These are phyloP conservation scores for Fusarium sp. DNA, from an alignment of 2,329 filamentous ascomycete genomes.

Conservation along the genomic window DNA sequence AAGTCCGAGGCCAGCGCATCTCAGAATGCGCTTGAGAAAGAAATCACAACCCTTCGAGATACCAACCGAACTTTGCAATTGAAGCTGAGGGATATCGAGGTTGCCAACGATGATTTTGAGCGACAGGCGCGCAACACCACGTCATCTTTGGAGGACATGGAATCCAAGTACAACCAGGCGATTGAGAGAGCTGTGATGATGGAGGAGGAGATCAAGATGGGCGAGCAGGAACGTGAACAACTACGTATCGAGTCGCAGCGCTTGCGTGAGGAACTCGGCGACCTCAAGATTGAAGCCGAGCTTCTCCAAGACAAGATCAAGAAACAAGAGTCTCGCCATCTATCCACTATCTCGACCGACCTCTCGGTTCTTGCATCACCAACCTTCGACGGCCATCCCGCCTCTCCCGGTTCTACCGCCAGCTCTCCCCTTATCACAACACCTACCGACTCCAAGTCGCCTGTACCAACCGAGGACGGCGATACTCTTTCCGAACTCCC, in stretches of 20 bases:
- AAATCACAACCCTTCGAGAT: slow-evolving; percentile 92
- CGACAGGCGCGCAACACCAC: slow-evolving; percentile 95
- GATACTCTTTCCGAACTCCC: slow-evolving; percentile 73
- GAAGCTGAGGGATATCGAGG: slow-evolving; percentile 92
- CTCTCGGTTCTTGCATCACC: slow-evolving; percentile 76
- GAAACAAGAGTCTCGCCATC: slow-evolving; percentile 71
- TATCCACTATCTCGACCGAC: slow-evolving; percentile 71
- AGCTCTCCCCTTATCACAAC: slow-evolving; percentile 93
- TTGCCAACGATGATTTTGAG: slow-evolving; percentile 98
- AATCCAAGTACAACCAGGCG: slow-evolving; percentile 95
- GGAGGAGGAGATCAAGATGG: slow-evolving; percentile 92
- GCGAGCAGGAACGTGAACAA: slow-evolving; percentile 90
- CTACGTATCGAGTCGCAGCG: slow-evolving; percentile 92
- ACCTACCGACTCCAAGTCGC: slow-evolving; percentile 78
- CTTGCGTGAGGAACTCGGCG: slow-evolving; percentile 88
- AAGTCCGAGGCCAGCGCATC: slow-evolving; percentile 88
- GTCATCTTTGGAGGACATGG: slow-evolving; percentile 94
- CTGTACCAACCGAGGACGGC: slow-evolving; percentile 62
- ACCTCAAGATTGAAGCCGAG: slow-evolving; percentile 94
- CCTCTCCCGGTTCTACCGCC: slow-evolving; percentile 84
- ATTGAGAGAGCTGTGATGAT: slow-evolving; percentile 93
- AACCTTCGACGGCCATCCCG: slow-evolving; percentile 76
- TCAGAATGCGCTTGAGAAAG: slow-evolving; percentile 90
- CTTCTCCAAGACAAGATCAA: slow-evolving; percentile 94
- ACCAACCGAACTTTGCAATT: slow-evolving; percentile 83